Conservation (phyloP, 768 basidiomycete species). For the Myochromella boudieri region DNA sequence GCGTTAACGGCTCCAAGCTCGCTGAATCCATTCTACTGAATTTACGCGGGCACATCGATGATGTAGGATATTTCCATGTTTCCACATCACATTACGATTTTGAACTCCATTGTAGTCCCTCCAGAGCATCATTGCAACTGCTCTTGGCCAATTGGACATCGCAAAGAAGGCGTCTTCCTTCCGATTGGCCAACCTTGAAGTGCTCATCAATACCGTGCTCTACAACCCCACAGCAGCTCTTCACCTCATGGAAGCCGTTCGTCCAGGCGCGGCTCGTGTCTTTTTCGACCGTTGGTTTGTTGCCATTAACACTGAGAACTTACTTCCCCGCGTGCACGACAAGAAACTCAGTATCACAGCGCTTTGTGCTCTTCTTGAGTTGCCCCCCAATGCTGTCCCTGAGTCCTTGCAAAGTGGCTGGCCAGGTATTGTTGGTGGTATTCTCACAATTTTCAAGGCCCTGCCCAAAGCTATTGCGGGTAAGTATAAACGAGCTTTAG, state of each 20-base stretch:
- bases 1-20: constrained; percentile 81
- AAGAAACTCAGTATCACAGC: constrained; percentile 82
- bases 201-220: constrained; percentile 78
- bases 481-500: constrained; percentile 23
- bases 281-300: constrained; percentile 89
- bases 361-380: constrained; percentile 74
- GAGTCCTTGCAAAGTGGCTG: constrained; percentile 65
- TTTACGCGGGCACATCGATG: constrained; percentile 73
- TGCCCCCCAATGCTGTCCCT: constrained; percentile 58
- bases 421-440: constrained; percentile 71
- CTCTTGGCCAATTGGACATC: constrained; percentile 57
- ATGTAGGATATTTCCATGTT: constrained; percentile 46
- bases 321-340: constrained; percentile 85
- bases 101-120: constrained; percentile 45
- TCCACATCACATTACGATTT: background rate
- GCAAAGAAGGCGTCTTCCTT: constrained; percentile 62
- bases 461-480: constrained; percentile 77
- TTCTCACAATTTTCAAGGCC: constrained; percentile 73
- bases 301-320: constrained; percentile 58
- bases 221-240: constrained; percentile 83
- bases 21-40: constrained; percentile 82
- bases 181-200: constrained; percentile 77
- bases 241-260: constrained; percentile 66
- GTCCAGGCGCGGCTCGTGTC: constrained; percentile 58
- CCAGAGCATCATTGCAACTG: constrained; percentile 61